Evolutionary conservation across 768 basidiomycete species (phyloP), one percentile per base, ranked within the genome.

Genomic region (Suillus subaureus): DNA sequence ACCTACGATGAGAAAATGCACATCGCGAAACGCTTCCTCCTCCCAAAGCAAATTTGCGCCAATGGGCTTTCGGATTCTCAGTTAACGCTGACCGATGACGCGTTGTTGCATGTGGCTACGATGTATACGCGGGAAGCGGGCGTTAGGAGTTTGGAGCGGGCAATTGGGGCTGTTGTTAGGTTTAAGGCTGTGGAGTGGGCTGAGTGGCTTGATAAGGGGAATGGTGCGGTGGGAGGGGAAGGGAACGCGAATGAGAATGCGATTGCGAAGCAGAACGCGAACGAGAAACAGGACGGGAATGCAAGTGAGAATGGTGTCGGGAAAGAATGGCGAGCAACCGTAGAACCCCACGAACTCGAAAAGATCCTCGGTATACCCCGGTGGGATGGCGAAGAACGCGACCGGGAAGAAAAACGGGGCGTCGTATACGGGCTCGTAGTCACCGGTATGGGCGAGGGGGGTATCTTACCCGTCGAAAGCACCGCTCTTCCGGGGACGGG

Each of bases 181-280:
- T 90, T 84, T 69, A 97, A 97, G 72, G 96, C 94, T 1, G 96
- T 98, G 6, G 91, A 97, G 70, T 96, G 91, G 89, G 87, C 93
- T 0, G 90, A 92, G 69, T 81, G 83, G 70, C 74, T 87, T 16
- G 78, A 77, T 63, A 64, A 58, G 54, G 31, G 37, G 58, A 28
- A 54, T 18, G 65, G 67, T 35, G 56, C 69, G 63, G 58, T 65
- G 26, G 67, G 63, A 47, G 71, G 68, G 9, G 70, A 68, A 26
- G 18, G 58, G 26, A n/a, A 6, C 2, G 28, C 28, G 18, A 54
- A 18, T 3, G 1, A 2, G 52, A 31, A 11, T 3, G 28, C 18
- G 43, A 18, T 7, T 6, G 11, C 13, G 39, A 40, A 40, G 5
- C 16, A 1, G 51, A 18, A 31, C 3, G 28, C 0, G 8, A 28